Evolutionary conservation across 352 stramenopile genomes (phyloP).

Genomic region (Halophytophthora batemanensis): DNA sequence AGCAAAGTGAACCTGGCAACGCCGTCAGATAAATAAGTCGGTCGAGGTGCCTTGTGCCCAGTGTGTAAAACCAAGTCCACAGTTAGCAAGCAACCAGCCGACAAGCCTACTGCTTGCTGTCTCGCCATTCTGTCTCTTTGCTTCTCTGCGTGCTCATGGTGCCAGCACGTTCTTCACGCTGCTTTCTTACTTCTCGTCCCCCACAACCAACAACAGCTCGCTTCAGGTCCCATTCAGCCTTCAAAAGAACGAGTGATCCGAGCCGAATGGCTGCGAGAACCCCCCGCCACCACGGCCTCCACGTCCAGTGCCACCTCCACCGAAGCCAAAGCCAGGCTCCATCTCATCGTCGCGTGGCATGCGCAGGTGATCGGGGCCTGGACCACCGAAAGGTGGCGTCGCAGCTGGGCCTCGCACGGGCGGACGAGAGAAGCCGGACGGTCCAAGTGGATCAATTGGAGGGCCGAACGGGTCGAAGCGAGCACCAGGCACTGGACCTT

Average conservation of each 20-base stretch:
- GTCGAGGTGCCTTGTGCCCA: too few species aligned
- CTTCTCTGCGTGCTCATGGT: too few species aligned
- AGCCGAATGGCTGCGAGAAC: slow-evolving; percentile 54
- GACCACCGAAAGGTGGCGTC: slow-evolving; percentile 66
- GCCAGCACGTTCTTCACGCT: too few species aligned
- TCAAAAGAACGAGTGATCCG: slow-evolving; percentile 70
- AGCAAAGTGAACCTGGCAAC: too few species aligned
- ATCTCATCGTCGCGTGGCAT: slow-evolving; percentile 71
- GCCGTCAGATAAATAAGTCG: too few species aligned
- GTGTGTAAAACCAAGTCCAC: too few species aligned
- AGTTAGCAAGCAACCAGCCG: too few species aligned
- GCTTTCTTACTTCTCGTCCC: too few species aligned
- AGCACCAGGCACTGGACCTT: slow-evolving; percentile 62
- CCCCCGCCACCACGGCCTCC: slow-evolving; percentile 27
- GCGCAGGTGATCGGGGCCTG: slow-evolving; percentile 74
- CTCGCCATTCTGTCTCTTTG: too few species aligned
- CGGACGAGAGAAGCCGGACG: slow-evolving; percentile 37
- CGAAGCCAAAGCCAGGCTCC: slow-evolving; percentile 44
- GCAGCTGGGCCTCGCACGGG: slow-evolving; percentile 40
- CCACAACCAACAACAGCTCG: too few species aligned
- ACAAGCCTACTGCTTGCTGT: too few species aligned
- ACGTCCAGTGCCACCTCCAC: slow-evolving; percentile 15
- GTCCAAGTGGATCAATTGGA: slow-evolving; percentile 45
- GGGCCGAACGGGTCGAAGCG: slow-evolving; percentile 86
- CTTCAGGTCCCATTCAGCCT: too few species aligned